Conservation (phyloP, 2,329 filamentous ascomycete species). For the Phialophora chinensis region DNA sequence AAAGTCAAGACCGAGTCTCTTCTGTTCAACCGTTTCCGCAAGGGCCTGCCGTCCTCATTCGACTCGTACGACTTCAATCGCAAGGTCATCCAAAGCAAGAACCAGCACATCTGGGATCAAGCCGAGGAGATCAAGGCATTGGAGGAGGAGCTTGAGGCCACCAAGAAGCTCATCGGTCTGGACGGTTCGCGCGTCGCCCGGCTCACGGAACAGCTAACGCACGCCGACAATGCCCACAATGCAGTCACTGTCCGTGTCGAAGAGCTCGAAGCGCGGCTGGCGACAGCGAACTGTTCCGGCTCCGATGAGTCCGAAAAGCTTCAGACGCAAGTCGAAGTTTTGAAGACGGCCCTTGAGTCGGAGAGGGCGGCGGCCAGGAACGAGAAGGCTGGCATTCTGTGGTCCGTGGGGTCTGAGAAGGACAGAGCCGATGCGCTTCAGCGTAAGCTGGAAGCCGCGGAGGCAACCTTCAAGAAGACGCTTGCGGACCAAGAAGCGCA, state of each 20-base stretch:
- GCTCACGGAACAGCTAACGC: neutral
- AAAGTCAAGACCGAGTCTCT: neutral
- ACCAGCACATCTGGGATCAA: neutral
- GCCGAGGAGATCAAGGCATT: neutral
- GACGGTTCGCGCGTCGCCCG: neutral
- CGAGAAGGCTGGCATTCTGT: neutral
- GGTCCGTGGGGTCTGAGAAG: neutral
- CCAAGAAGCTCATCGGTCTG: neutral
- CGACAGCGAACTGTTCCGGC: neutral
- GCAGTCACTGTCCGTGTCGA: too few relatives aligned
- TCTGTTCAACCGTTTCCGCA: too few relatives aligned
- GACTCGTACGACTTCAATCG: neutral
- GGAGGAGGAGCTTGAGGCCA: conserved; percentile 6
- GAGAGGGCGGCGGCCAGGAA: neutral
- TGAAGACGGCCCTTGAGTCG: neutral
- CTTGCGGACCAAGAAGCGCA: neutral
- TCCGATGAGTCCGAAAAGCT: neutral
- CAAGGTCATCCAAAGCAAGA: neutral
- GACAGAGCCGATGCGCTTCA: neutral
- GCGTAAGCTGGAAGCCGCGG: neutral
- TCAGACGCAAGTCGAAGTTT: neutral
- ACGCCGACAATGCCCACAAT: too few relatives aligned
- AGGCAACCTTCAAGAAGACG: neutral
- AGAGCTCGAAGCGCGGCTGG: neutral
- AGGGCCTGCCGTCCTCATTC: neutral